phyloP scores from a whole-genome alignment of 1,284 basidiomycete species.

The Coniophora puteana region DNA sequence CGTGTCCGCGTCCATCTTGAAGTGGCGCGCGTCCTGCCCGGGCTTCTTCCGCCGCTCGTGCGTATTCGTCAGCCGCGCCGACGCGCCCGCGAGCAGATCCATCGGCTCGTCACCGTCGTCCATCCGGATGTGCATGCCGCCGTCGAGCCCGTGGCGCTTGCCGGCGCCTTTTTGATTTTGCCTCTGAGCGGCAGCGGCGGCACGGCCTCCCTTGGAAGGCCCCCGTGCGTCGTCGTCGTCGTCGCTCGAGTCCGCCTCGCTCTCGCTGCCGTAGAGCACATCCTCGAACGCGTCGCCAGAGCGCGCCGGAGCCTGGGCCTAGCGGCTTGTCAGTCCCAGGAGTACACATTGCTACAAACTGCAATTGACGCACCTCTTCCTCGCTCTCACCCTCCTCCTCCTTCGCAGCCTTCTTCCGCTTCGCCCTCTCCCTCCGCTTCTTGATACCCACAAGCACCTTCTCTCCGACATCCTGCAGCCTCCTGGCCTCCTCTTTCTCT shows the following conservation, averaged over 20 bases:
- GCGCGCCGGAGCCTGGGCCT: slow-evolving; percentile 37
- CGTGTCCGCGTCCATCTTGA: slow-evolving; percentile 82
- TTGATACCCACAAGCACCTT: no score
- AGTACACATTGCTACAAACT: neutral
- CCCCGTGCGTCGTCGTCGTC: slow-evolving; percentile 50
- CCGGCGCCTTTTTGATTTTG: slow-evolving; percentile 32
- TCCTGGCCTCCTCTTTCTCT: slow-evolving; percentile 85
- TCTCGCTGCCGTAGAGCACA: slow-evolving; percentile 91
- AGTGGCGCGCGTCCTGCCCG: slow-evolving; percentile 82
- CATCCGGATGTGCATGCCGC: slow-evolving; percentile 67
- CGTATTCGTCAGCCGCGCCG: slow-evolving; percentile 74
- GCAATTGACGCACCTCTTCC: slow-evolving; percentile 34
- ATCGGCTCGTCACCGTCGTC: slow-evolving; percentile 96
- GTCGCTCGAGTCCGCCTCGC: slow-evolving; percentile 75
- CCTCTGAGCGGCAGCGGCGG: slow-evolving; percentile 18
- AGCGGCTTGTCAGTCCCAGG: slow-evolving; percentile 8
- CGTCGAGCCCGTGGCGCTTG: slow-evolving; percentile 32
- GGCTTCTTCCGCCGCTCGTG: slow-evolving; percentile 65
- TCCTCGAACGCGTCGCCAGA: slow-evolving; percentile 93
- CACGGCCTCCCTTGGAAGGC: no score
- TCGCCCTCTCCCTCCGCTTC: slow-evolving; percentile 78
- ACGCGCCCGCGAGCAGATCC: slow-evolving; percentile 88
- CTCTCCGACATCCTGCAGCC: no score
- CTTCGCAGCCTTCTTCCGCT: slow-evolving; percentile 64
- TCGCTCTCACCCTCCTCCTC: slow-evolving; percentile 52